Evolutionary conservation across 352 stramenopile species (phyloP).

Genomic region (Globisporangium recalcitrans): DNA sequence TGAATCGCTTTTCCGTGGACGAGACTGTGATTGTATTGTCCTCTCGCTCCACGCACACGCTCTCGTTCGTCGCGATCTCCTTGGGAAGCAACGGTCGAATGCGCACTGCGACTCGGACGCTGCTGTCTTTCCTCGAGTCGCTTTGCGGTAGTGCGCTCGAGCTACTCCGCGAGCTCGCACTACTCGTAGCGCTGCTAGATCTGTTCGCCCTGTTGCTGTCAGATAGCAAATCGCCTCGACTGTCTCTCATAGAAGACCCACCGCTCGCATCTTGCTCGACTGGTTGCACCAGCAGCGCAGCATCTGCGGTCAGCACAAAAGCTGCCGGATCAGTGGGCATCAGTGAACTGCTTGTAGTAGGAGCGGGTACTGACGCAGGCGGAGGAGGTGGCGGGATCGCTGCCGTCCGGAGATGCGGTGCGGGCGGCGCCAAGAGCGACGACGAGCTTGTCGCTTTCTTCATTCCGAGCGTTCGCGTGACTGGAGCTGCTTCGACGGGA

Average conservation of each 20-base stretch:
- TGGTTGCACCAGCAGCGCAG: neutral
- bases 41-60: conserved; percentile 36
- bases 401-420: conserved; percentile 4
- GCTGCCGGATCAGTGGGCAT: neutral
- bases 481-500: neutral
- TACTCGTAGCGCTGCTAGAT: conserved; percentile 17
- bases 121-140: conserved; percentile 44
- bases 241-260: neutral
- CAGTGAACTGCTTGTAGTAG: neutral
- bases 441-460: conserved; percentile 11
- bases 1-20: conserved; percentile 49
- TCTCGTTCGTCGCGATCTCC: conserved; percentile 51
- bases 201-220: conserved; percentile 7
- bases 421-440: conserved; percentile 13
- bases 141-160: neutral
- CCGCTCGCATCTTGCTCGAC: neutral
- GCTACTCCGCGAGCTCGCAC: conserved; percentile 17
- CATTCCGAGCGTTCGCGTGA: conserved; percentile 7
- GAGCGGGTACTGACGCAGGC: neutral
- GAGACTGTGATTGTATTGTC: conserved; percentile 35
- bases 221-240: neutral
- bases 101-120: conserved; percentile 71
- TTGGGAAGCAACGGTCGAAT: conserved; percentile 76
- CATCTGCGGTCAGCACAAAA: neutral
- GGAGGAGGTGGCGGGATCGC: neutral